These are phyloP conservation scores for Rhodofomes roseus DNA, from an alignment of 1,284 basidiomycete species.

Conservation along the genomic window DNA sequence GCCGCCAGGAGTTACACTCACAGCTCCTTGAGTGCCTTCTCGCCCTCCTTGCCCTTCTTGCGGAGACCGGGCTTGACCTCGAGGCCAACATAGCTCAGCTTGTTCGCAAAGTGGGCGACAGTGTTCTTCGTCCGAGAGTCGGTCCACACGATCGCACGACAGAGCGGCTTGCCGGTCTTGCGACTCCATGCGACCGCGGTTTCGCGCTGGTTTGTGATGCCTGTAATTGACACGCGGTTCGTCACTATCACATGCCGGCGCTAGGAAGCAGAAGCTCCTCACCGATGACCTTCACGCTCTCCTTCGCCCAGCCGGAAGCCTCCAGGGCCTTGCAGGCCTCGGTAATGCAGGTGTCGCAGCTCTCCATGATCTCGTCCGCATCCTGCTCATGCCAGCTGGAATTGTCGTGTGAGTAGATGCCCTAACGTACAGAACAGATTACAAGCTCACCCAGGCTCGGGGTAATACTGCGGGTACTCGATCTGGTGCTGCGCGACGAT, in stretches of 20 bases:
- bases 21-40: slow-evolving; percentile 67
- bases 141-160: slow-evolving; percentile 94
- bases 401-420: background rate
- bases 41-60: slow-evolving; percentile 69
- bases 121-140: slow-evolving; percentile 87
- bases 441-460: slow-evolving; percentile 72
- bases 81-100: slow-evolving; percentile 73
- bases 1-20: slow-evolving; percentile 30
- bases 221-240: slow-evolving; percentile 38
- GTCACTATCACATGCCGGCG: slow-evolving; percentile 9
- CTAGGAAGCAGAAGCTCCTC: slow-evolving; percentile 23
- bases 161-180: slow-evolving; percentile 84
- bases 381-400: slow-evolving; percentile 95
- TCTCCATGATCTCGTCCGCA: slow-evolving; percentile 77
- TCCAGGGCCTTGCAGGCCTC: slow-evolving; percentile 75
- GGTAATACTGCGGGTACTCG: slow-evolving; percentile 91
- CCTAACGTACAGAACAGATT: background rate
- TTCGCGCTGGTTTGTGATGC: slow-evolving; percentile 97
- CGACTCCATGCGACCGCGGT: slow-evolving; percentile 95
- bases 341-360: slow-evolving; percentile 78
- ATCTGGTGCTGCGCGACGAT: slow-evolving; percentile 86
- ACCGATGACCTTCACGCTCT: slow-evolving; percentile 92
- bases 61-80: slow-evolving; percentile 65
- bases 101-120: slow-evolving; percentile 76
- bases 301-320: slow-evolving; percentile 66